Evolutionary conservation across 2,329 filamentous ascomycete species (phyloP), one percentile per base, ranked within the genome.

Genomic region (Lecanosticta acicola): DNA sequence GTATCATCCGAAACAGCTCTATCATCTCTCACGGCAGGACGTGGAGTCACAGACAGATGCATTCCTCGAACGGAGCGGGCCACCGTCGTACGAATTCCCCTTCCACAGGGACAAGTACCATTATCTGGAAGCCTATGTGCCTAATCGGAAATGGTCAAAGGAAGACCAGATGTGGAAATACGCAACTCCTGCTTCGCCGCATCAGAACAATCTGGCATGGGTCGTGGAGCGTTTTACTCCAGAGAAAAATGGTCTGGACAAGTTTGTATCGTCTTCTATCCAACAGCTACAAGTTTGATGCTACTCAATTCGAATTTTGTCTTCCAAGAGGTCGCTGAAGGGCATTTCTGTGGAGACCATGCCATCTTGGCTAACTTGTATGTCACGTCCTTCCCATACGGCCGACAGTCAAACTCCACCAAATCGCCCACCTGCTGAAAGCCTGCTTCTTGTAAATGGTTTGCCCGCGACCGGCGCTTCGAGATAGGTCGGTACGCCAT

Each of bases 41-140:
- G 68, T 66, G 2, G 60, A 58, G 1, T 59, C 66, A 0, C 75
- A 68, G 7, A 74, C 70, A 0, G 78, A 81, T 51, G 53, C 46
- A 0, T 81, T 80, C 45, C 59, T 81, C 10, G 65, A 69, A 16
- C 66, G 73, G 13, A 68, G 66, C 17, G 78, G 78, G 0, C 77
- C 76, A 3, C 68, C 70, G 0, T 74, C 71, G 0, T 56, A 74
- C 9, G 75, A 79, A 42, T 71, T 78, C 9, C 77, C 77, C 0
- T 79, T 70, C 45, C 70, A 75, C 41, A 65, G 79, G 17, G 79
- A 81, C 47, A 72, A 75, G 37, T 81, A 81, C 55, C 78, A 81
- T 56, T 72, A 76, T 66, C 67, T 81, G 20, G 70, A 80, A 57
- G 74, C 74, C 1, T 81, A 77, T 52, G 55, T 81, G 39, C 79